Evolutionary conservation across 805 yeast species (phyloP), one percentile per base, ranked within the genome.

Genomic region (Lipomyces anomalus): DNA sequence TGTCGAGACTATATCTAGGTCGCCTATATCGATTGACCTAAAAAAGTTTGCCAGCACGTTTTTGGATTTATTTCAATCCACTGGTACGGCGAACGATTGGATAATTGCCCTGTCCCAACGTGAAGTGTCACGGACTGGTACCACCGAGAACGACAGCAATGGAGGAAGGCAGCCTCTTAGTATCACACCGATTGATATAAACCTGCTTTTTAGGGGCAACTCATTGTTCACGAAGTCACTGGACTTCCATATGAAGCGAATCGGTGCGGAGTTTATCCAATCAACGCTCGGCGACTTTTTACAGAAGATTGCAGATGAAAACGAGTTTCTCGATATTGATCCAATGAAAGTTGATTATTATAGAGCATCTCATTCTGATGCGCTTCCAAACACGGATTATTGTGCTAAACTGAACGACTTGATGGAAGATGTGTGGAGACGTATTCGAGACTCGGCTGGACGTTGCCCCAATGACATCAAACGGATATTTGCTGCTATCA

Each of bases 191-290:
- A 46, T 52, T 4, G 53, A 50, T 3, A 73, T 76, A 52, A 80
- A 76, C 52, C 74, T 85, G 0, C 61, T 86, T 13, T 90, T 90
- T 59, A 72, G 98, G 55, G 95, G 96, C 0, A 84, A 86, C 46
- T 80, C 95, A 1, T 71, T 90, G 3, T 70, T 92, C 49, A 81
- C 95, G 0, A 85, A 85, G 60, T 73, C 95, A 0, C 62, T 89
- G 44, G 98, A 90, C 57, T 72, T 76, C 48, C 87, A 79, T 59
- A 80, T 84, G 60, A 71, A 82, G 34, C 68, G 90, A 57, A 71
- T 82, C 17, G 97, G 97, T 0, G 82, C 77, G 48, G 88, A 82
- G 48, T 86, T 85, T 58, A 61, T 92, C 28, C 83, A 82, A 46
- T 75, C 75, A 53, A 78, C 84, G 3, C 72, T 90, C 44, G 88